Percentiles rank a stretch among this genome's conserved stretches.
phyloP scores from a whole-genome alignment of 1,284 basidiomycete genomes.

The Irpex sp. region DNA sequence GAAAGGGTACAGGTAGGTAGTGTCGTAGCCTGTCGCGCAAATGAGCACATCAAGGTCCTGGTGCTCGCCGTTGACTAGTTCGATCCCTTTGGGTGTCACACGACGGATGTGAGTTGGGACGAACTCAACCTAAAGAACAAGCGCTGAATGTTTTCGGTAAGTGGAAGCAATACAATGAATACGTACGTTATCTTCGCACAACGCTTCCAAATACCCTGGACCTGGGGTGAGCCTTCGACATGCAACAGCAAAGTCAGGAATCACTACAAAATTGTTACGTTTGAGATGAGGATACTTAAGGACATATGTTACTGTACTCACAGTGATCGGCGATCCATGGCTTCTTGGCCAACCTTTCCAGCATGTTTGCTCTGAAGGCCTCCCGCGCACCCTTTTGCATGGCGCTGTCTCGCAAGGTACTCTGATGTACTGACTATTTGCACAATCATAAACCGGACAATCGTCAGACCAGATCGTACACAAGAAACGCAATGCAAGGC shows the following conservation, averaged over 20 bases:
- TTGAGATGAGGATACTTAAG: neutral
- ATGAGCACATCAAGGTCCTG: conserved; percentile 55
- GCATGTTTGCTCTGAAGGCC: conserved; percentile 47
- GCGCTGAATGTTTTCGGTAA: neutral
- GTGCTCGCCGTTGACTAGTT: conserved; percentile 48
- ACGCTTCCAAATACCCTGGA: conserved; percentile 62
- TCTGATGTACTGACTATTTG: conserved; percentile 40
- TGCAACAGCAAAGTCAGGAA: conserved; percentile 55
- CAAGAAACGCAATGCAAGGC: conserved; percentile 12
- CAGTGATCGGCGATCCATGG: conserved; percentile 59
- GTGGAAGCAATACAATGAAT: neutral
- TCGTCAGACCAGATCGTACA: no score
- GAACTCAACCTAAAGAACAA: conserved; percentile 47
- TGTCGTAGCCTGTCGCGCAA: conserved; percentile 43
- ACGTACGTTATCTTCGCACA: conserved; percentile 56
- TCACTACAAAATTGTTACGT: conserved; percentile 32
- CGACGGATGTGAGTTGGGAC: conserved; percentile 45
- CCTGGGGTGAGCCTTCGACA: conserved; percentile 64
- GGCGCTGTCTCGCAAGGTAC: conserved; percentile 41
- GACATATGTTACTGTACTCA: conserved; percentile 25
- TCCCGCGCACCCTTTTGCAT: conserved; percentile 38
- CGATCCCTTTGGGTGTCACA: conserved; percentile 51
- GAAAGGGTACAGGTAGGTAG: conserved; percentile 46
- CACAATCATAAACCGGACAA: neutral
- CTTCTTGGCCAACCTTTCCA: conserved; percentile 47